Evolutionary conservation across 1,139 yeast genomes (phyloP).

Genomic region (Casaregolazyma suthepensis): DNA sequence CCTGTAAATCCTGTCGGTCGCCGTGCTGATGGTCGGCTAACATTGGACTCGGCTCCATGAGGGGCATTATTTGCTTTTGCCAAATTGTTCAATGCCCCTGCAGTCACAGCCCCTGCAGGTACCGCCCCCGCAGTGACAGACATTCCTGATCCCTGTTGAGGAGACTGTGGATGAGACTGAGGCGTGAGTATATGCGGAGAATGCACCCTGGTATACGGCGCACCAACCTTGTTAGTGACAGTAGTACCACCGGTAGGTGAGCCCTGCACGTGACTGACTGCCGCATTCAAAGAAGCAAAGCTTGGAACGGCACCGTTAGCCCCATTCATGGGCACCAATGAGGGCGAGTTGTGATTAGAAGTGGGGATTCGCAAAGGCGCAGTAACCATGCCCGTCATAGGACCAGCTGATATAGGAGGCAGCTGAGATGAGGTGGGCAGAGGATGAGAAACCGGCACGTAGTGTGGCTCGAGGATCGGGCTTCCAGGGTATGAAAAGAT

Average conservation of each 20-base stretch:
- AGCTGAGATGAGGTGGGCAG: conserved; percentile 7
- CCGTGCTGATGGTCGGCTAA: background rate
- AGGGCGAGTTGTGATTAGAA: conserved; percentile 5
- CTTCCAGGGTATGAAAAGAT: conserved; percentile 18
- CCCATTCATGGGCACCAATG: conserved; percentile 1
- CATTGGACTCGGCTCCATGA: conserved; percentile 1
- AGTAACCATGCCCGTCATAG: conserved; percentile 9
- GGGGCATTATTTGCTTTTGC: background rate
- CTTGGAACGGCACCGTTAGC: conserved; percentile 8
- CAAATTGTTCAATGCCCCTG: background rate
- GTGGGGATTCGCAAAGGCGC: conserved; percentile 4
- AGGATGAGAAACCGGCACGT: conserved; percentile 8
- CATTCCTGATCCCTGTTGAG: conserved; percentile 9
- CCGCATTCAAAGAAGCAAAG: conserved; percentile 10
- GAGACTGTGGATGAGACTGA: conserved; percentile 27
- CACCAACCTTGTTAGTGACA: conserved; percentile 3
- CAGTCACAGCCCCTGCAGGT: no score
- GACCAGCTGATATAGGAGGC: conserved; percentile 8
- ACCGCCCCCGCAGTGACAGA: background rate
- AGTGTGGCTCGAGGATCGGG: conserved; percentile 18
- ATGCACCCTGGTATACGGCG: conserved; percentile 9
- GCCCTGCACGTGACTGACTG: conserved; percentile 5
- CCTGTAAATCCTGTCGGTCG: conserved; percentile 2
- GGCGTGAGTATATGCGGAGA: conserved; percentile 25
- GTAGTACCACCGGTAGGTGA: conserved; percentile 8